A percentile compares a stretch with the other conserved stretches of the same genome.
These are phyloP conservation scores for Arthrobotrys megalospora DNA, from an alignment of 2,329 filamentous ascomycete species.

Conservation along the genomic window DNA sequence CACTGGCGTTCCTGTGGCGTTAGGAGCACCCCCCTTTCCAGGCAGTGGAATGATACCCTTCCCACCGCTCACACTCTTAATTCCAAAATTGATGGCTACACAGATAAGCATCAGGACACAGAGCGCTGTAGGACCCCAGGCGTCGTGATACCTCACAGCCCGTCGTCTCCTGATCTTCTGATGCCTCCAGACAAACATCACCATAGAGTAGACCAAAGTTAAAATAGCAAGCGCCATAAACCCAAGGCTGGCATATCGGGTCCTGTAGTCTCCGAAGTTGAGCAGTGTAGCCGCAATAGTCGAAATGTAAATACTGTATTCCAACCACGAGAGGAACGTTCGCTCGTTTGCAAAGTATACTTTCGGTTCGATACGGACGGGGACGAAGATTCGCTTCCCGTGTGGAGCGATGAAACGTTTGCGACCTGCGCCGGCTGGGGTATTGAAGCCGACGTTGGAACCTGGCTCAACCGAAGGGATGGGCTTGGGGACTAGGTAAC, in stretches of 20 bases:
- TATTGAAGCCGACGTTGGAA: constrained; percentile 56
- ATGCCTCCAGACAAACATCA: constrained; percentile 89
- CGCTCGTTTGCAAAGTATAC: constrained; percentile 97
- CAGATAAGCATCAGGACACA: constrained; percentile 81
- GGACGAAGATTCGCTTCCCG: constrained; percentile 82
- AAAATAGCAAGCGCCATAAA: constrained; percentile 87
- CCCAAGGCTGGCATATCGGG: constrained; percentile 72
- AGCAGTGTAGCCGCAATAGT: constrained; percentile 86
- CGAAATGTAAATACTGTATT: constrained; percentile 95
- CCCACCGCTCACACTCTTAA: constrained; percentile 66
- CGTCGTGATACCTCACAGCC: constrained; percentile 93
- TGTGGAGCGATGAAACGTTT: constrained; percentile 73
- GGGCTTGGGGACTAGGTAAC: constrained; percentile 50
- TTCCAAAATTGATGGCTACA: constrained; percentile 83
- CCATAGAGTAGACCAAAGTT: constrained; percentile 85
- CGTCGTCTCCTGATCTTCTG: constrained; percentile 84
- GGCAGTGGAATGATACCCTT: constrained; percentile 51
- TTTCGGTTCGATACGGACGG: constrained; percentile 95
- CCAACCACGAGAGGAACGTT: constrained; percentile 96
- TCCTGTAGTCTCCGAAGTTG: constrained; percentile 77
- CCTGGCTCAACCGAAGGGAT: constrained; percentile 51
- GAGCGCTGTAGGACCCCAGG: constrained; percentile 83
- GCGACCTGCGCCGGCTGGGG: constrained; percentile 48
- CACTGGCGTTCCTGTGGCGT: neutral
- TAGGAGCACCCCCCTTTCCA: constrained; percentile 25